Percentiles rank a stretch among this genome's conserved stretches.
Conservation (phyloP, 306 rosid species). For the Inga oerstediana region DNA sequence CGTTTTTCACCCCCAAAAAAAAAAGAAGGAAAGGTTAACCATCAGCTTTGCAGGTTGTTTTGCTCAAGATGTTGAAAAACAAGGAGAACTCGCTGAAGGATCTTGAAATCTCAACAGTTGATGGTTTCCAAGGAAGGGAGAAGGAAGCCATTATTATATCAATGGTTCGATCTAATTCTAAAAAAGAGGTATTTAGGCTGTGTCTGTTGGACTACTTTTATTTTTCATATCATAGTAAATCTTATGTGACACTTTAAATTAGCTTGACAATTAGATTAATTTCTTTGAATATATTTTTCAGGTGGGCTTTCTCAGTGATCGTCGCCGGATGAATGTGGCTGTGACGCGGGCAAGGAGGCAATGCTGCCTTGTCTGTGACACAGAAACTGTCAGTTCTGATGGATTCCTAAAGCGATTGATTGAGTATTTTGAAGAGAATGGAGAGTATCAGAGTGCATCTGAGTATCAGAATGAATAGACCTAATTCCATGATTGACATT, state of each 20-base stretch:
- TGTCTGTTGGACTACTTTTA: slow-evolving; percentile 3
- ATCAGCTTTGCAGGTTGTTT: slow-evolving; percentile 68
- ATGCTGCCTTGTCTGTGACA: slow-evolving; percentile 88
- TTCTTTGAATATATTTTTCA: slow-evolving; percentile 42
- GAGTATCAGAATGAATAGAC: slow-evolving; percentile 72
- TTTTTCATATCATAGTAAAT: slow-evolving; percentile 2
- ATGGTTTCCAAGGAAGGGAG: slow-evolving; percentile 98
- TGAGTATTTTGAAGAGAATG: slow-evolving; percentile 92
- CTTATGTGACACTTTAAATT: slow-evolving; percentile 6
- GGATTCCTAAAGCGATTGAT: slow-evolving; percentile 82
- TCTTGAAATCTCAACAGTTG: slow-evolving; percentile 94
- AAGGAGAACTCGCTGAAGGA: slow-evolving; percentile 75
- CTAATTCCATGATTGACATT: slow-evolving; percentile 28
- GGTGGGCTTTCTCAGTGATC: slow-evolving; percentile 98
- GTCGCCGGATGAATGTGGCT: slow-evolving; percentile 96
- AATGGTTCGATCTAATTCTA: slow-evolving; percentile 95
- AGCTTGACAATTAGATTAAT: not conserved
- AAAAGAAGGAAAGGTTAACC: slow-evolving; percentile 8
- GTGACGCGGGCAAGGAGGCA: slow-evolving; percentile 97
- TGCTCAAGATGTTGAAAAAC: slow-evolving; percentile 77
- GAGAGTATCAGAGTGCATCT: slow-evolving; percentile 88
- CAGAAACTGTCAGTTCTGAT: slow-evolving; percentile 79
- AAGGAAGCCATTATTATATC: slow-evolving; percentile 95
- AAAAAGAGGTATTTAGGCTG: slow-evolving; percentile 67
- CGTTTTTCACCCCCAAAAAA: not conserved